Evolutionary conservation across 192 early-diverging fungal genomes (phyloP).

Genomic region (Spizellomyces sp.): DNA sequence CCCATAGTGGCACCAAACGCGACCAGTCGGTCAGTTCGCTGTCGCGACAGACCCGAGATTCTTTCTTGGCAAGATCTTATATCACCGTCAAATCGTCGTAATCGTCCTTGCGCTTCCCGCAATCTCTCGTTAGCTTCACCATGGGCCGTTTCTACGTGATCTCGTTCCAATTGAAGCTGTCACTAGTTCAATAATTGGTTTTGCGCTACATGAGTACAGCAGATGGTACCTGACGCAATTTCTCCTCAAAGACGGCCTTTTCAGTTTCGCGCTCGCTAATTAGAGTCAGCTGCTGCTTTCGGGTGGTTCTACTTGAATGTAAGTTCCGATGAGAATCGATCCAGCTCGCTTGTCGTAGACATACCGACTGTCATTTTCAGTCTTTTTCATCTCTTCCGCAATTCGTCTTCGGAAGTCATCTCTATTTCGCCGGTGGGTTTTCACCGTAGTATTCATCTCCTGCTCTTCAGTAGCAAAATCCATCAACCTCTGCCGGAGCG

Average conservation of each 20-base stretch:
- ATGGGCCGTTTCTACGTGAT: conserved; percentile 26
- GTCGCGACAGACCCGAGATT: conserved; percentile 56
- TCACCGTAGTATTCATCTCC: conserved; percentile 37
- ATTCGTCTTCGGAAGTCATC: conserved; percentile 39
- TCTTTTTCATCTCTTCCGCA: conserved; percentile 49
- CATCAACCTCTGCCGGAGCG: conserved; percentile 9
- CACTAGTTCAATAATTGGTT: neutral
- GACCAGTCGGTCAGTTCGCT: conserved; percentile 66
- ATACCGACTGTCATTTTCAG: conserved; percentile 7
- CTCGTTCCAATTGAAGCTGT: conserved; percentile 28
- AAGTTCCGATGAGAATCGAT: no score
- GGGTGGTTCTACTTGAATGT: conserved; percentile 3
- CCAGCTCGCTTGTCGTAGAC: neutral
- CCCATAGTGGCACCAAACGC: conserved; percentile 83
- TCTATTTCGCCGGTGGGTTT: neutral
- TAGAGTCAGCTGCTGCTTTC: conserved; percentile 7
- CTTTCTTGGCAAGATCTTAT: conserved; percentile 28
- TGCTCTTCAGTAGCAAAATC: conserved; percentile 52
- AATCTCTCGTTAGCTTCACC: conserved; percentile 21
- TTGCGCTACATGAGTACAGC: neutral
- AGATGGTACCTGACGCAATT: conserved; percentile 3
- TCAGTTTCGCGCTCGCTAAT: conserved; percentile 8
- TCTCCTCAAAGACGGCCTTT: neutral
- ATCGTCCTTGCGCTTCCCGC: conserved; percentile 20
- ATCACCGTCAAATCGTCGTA: conserved; percentile 13